Base-by-base conservation (phyloP, 139 green algal species). In the Volvox africanus region DNA sequence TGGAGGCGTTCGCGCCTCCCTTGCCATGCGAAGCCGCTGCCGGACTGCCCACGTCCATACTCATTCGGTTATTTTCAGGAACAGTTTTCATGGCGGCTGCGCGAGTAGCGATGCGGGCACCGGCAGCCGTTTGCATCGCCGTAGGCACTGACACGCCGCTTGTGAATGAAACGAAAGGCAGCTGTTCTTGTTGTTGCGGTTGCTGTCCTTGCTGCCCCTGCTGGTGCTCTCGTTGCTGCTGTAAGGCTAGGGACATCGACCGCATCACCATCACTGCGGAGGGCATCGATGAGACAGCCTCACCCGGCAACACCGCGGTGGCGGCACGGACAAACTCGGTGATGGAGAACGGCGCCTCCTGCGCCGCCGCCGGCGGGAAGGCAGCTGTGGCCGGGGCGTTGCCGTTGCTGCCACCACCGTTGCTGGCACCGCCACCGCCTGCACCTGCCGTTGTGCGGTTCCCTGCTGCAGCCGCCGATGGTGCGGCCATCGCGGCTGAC, bases 51-150 rank as follows among this genome's bases (percentile, higher is more conserved):
- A 86, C 3, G 62, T 92, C 89, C 73, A 89, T 81, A 18, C 33
- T 65, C 33, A 87, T 37, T 24, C 88, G 88, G 37, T 69, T 79
- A 44, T 92, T 20, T 68, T 92, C 88, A 30, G 80, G 88, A 24
- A 92, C 82, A 14, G 88, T 80, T 55, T 85, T 88, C 88, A 92
- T 92, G 68, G 76, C 62, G n/a, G 28, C 21, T 44, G 35, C 28
- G 12, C 36, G 68, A 13, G 22, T 26, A 24, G 68, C 84, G 68
- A 44, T 44, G 37, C 28, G 17, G 32, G 65, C 35, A 62, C 17
- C 30, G 82, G 35, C 65, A 14, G 69, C 68, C 28, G 69, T 26
- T 18, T 32, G 26, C 26, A 68, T 62, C 21, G 26, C 61, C n/a
- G 2, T 32, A n/a, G 81, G n/a, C 1, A 16, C 14, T 18, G n/a